Percentiles rank a stretch among this genome's conserved stretches.
Evolutionary conservation across 495 filamentous ascomycete genomes (phyloP).

Genomic region (Podospora pseudoanserina): DNA sequence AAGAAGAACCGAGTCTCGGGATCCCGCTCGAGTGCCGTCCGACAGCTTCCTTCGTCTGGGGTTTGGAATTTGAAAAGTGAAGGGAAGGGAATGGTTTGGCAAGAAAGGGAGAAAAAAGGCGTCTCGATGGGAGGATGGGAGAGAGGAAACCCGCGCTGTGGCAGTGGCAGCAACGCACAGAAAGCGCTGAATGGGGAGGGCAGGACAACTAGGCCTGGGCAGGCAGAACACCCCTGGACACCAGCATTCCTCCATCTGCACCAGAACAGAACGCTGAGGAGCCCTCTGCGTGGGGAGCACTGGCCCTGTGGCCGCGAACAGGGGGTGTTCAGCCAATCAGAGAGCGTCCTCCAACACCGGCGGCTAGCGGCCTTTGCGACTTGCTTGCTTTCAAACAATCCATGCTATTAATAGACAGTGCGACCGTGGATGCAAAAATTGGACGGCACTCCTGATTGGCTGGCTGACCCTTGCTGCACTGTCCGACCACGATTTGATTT

Average conservation of each 20-base stretch:
- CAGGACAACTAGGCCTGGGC: constrained; percentile 12
- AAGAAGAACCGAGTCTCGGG: constrained; percentile 14
- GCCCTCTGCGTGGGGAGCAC: background rate
- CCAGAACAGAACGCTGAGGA: background rate
- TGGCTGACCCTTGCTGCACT: background rate
- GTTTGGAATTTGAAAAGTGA: background rate
- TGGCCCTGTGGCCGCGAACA: constrained; percentile 24
- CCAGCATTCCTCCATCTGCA: constrained; percentile 1
- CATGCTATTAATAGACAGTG: constrained; percentile 34
- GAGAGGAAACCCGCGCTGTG: background rate
- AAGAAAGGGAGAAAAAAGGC: constrained; percentile 8
- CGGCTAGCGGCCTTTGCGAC: constrained; percentile 31
- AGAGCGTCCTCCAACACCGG: constrained; percentile 13
- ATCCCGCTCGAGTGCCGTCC: constrained; percentile 9
- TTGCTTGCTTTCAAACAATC: constrained; percentile 33
- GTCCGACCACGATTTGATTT: constrained; percentile 16
- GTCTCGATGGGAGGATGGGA: background rate
- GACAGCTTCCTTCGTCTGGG: constrained; percentile 3
- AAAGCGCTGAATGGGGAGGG: constrained; percentile 12
- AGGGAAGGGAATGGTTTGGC: background rate
- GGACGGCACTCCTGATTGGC: constrained; percentile 26
- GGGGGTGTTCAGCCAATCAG: constrained; percentile 15
- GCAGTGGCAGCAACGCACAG: constrained; percentile 1
- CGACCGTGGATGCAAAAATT: constrained; percentile 28
- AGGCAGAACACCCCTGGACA: constrained; percentile 11